Percentiles rank a stretch among this genome's conserved stretches.
Conservation (phyloP, 768 basidiomycete genomes). For the Trametes cinnabarina region DNA sequence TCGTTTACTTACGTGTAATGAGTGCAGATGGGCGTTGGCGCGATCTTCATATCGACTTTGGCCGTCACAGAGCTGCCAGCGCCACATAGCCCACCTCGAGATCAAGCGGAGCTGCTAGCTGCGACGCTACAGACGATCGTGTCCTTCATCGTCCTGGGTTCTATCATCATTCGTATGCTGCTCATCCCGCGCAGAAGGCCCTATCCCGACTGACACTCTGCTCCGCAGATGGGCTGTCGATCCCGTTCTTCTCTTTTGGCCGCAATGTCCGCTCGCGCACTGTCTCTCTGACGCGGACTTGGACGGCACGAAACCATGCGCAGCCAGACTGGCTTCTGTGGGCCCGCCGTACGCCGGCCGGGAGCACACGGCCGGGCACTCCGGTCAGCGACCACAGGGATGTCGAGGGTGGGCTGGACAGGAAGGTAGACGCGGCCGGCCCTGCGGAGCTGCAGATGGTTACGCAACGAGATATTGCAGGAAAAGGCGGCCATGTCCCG, state of each 20-base stretch:
- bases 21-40: constrained; percentile 82
- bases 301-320: constrained; percentile 32
- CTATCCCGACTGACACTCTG: background rate
- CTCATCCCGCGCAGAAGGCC: background rate
- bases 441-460: background rate
- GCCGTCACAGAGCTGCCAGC: constrained; percentile 61
- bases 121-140: constrained; percentile 78
- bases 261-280: constrained; percentile 46
- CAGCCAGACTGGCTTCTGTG: constrained; percentile 48
- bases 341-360: constrained; percentile 28
- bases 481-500: background rate
- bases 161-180: constrained; percentile 74
- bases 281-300: constrained; percentile 43
- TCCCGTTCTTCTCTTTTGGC: constrained; percentile 62
- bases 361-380: constrained; percentile 4
- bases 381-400: background rate
- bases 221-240: constrained; percentile 62
- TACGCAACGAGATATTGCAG: background rate
- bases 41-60: constrained; percentile 82
- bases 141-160: constrained; percentile 81
- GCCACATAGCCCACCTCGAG: constrained; percentile 57
- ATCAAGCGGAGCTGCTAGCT: constrained; percentile 72
- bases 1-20: background rate
- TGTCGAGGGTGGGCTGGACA: constrained; percentile 14
- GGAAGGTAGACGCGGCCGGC: background rate